phyloP scores from a whole-genome alignment of 352 stramenopile genomes.

The Globisporangium yorkense region DNA sequence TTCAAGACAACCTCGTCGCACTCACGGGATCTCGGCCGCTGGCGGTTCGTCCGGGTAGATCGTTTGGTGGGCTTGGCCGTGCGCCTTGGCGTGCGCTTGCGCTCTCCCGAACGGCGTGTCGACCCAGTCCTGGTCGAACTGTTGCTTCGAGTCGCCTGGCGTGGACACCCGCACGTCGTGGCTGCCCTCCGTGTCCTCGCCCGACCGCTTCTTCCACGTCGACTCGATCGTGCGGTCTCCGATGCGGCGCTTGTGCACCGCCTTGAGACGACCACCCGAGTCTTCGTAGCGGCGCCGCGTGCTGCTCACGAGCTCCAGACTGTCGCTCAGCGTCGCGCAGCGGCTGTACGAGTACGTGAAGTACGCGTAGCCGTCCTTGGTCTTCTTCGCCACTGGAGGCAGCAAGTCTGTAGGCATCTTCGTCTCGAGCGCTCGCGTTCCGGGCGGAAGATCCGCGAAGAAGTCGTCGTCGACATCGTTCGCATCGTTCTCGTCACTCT shows the following conservation, averaged over 20 bases:
- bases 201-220: conserved; percentile 40
- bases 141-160: conserved; percentile 23
- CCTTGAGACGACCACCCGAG: conserved; percentile 53
- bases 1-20: not conserved
- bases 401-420: conserved; percentile 24
- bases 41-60: conserved; percentile 38
- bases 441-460: conserved; percentile 45
- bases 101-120: conserved; percentile 52
- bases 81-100: conserved; percentile 20
- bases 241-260: conserved; percentile 49
- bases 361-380: conserved; percentile 42
- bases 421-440: conserved; percentile 41
- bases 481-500: conserved; percentile 7
- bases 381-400: conserved; percentile 24
- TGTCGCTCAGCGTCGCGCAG: conserved; percentile 48
- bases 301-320: conserved; percentile 37
- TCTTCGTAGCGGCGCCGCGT: conserved; percentile 63
- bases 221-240: conserved; percentile 33
- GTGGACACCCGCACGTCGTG: conserved; percentile 27
- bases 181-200: conserved; percentile 30
- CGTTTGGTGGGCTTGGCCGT: conserved; percentile 29
- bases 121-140: conserved; percentile 49
- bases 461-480: conserved; percentile 29
- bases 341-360: conserved; percentile 65
- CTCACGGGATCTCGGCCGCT: conserved; percentile 46